Percentiles rank a stretch among this genome's conserved stretches.
Evolutionary conservation across 208 protist genomes (phyloP).

Genomic region (Herpetomonas samuelpessoai): DNA sequence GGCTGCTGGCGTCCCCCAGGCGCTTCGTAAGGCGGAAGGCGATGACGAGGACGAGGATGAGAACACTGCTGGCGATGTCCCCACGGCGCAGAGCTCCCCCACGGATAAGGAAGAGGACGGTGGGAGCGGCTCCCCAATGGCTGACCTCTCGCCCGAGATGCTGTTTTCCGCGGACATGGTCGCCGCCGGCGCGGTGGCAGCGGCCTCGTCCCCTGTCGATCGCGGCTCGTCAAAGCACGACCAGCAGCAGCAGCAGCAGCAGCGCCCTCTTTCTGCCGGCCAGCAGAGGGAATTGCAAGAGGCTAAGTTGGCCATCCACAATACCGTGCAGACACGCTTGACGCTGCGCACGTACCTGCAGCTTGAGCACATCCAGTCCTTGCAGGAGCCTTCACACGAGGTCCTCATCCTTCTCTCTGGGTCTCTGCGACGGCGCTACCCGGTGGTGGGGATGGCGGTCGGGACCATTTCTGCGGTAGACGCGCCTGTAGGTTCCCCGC

Average conservation of each 20-base stretch:
- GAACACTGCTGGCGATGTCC: neutral
- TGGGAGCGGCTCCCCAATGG: neutral
- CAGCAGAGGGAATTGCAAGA: neutral
- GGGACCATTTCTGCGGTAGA: neutral
- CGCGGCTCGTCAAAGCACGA: neutral
- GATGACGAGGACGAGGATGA: neutral
- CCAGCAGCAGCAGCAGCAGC: neutral
- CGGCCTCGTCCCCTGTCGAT: neutral
- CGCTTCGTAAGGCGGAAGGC: neutral
- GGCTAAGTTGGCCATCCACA: neutral
- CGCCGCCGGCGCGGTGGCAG: no score
- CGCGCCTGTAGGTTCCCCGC: no score
- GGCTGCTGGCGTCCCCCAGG: no score
- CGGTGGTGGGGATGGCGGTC: slow-evolving; percentile 12
- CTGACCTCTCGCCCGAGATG: neutral
- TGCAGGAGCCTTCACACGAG: slow-evolving; percentile 53
- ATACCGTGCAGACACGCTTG: slow-evolving; percentile 4
- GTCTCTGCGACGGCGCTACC: slow-evolving; percentile 19
- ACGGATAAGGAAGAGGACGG: neutral
- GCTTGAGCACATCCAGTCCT: slow-evolving; percentile 60
- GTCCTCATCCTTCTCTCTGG: slow-evolving; percentile 66
- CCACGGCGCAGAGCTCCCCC: neutral
- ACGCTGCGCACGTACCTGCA: slow-evolving; percentile 31
- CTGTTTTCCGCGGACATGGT: neutral
- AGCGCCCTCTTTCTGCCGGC: neutral